A percentile compares a stretch with the other conserved stretches of the same genome.
These are phyloP conservation scores for Botrytis deweyae DNA, from an alignment of 2,329 filamentous ascomycete genomes.

Conservation along the genomic window DNA sequence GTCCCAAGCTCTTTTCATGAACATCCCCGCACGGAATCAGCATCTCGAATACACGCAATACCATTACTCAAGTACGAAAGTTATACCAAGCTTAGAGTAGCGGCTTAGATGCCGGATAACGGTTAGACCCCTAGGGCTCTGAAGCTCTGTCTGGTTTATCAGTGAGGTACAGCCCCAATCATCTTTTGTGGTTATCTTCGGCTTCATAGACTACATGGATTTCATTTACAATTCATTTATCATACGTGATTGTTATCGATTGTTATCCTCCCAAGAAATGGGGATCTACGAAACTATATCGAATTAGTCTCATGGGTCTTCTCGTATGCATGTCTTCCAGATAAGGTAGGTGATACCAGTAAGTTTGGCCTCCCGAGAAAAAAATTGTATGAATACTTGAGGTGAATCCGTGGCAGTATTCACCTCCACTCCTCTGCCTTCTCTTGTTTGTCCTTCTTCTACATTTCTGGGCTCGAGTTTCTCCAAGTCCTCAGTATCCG, in stretches of 20 bases:
- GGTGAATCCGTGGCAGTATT: not conserved
- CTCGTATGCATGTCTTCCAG: constrained; percentile 13
- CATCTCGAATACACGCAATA: not conserved
- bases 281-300: constrained; percentile 6
- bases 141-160: not conserved
- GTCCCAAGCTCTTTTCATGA: not conserved
- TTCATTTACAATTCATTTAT: not conserved
- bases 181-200: constrained; percentile 13
- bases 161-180: constrained; percentile 15
- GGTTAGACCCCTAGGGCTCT: not conserved
- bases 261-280: not conserved
- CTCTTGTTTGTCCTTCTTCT: not conserved
- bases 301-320: not conserved
- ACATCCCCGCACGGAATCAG: not conserved
- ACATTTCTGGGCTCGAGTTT: not conserved
- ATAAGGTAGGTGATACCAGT: constrained; percentile 20
- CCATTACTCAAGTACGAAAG: not conserved
- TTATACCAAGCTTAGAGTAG: not conserved
- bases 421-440: not conserved
- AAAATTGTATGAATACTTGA: constrained; percentile 4
- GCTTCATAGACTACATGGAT: not conserved
- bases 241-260: constrained; percentile 5
- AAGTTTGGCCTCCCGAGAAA: not conserved
- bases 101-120: not conserved
- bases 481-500: not conserved